These are phyloP conservation scores for Penicillium canescens DNA, from an alignment of 495 filamentous ascomycete genomes.

Conservation along the genomic window DNA sequence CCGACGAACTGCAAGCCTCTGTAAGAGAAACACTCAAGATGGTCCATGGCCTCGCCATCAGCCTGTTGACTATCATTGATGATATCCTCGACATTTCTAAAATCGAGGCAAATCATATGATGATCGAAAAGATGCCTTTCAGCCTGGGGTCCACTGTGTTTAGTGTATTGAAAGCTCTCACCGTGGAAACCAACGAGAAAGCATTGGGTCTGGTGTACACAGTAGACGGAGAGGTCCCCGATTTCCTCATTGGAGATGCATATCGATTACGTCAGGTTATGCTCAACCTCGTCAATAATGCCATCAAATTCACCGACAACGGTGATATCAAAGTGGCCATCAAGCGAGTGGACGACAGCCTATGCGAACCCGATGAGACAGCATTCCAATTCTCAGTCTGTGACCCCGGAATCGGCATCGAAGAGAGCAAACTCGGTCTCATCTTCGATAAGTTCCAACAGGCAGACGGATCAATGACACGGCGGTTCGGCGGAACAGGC, in stretches of 20 bases:
- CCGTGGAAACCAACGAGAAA: constrained; percentile 87
- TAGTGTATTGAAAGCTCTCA: constrained; percentile 62
- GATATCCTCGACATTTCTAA: constrained; percentile 86
- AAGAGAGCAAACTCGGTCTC: constrained; percentile 66
- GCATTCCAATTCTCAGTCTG: constrained; percentile 57
- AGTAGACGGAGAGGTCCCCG: constrained; percentile 46
- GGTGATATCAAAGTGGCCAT: constrained; percentile 62
- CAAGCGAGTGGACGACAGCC: constrained; percentile 55
- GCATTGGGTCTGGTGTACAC: constrained; percentile 54
- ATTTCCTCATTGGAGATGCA: constrained; percentile 63
- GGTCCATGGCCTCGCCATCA: constrained; percentile 83
- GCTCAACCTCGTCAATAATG: constrained; percentile 78
- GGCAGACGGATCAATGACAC: constrained; percentile 90
- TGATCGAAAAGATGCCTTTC: constrained; percentile 69
- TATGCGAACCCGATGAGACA: constrained; percentile 39
- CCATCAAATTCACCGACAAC: constrained; percentile 78
- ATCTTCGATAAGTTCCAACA: constrained; percentile 85
- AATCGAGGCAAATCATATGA: constrained; percentile 76
- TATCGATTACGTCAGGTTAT: constrained; percentile 77
- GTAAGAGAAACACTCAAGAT: constrained; percentile 89
- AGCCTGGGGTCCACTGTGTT: constrained; percentile 52
- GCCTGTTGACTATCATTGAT: constrained; percentile 78
- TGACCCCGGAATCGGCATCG: constrained; percentile 83
- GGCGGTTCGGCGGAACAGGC: constrained; percentile 77
- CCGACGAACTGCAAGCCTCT: constrained; percentile 67